These are phyloP conservation scores for Chenopodium suecicum DNA, from an alignment of 148 eudicot species.

Conservation along the genomic window DNA sequence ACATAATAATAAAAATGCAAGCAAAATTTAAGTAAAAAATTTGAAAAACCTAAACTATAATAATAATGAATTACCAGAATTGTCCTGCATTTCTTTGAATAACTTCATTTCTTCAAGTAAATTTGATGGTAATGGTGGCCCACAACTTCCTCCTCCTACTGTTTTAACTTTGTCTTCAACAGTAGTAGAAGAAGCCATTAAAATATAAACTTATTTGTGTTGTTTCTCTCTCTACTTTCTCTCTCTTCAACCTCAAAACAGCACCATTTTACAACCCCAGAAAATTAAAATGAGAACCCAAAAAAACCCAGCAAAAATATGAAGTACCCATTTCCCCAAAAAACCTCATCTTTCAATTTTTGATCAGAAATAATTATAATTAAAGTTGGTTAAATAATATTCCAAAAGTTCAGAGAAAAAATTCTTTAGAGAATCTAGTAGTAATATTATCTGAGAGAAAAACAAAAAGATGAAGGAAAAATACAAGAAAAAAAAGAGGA, in stretches of 20 bases:
- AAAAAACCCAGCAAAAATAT: not conserved
- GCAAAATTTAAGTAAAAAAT: not conserved
- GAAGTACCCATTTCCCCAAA: conserved; percentile 27
- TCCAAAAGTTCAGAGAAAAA: not conserved
- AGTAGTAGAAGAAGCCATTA: conserved; percentile 42
- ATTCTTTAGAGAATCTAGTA: conserved; percentile 24
- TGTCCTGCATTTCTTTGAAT: conserved; percentile 83
- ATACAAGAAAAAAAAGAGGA: not conserved
- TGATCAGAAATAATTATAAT: conserved; percentile 17
- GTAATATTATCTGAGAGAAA: not conserved
- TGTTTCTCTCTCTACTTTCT: not conserved
- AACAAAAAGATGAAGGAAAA: no score
- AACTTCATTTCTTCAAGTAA: conserved; percentile 76
- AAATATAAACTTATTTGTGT: not conserved
- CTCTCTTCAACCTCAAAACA: not conserved
- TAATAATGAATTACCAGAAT: conserved; percentile 45
- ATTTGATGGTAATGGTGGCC: conserved; percentile 34
- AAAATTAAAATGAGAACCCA: conserved; percentile 18
- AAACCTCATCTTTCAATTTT: conserved; percentile 8
- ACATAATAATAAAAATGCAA: conserved; percentile 1
- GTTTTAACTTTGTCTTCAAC: conserved; percentile 57
- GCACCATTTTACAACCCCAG: conserved; percentile 11
- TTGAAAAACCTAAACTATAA: no score
- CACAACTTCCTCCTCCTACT: conserved; percentile 16
- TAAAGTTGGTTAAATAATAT: not conserved